Conservation (phyloP, 2,329 filamentous ascomycete species). For the Aspergillus viridinutans region DNA sequence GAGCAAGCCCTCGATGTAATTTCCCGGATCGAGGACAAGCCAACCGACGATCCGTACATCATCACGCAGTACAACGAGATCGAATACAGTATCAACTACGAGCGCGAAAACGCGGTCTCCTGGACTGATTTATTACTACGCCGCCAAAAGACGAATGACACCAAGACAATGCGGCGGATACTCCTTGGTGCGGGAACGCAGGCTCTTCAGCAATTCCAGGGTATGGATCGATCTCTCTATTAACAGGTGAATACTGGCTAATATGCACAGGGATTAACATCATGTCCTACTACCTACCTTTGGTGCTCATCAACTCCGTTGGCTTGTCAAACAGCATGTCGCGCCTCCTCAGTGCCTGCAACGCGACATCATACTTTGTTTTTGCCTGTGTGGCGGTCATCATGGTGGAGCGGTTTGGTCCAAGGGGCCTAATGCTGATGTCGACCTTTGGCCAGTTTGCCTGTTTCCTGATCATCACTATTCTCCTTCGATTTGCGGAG, state of each 20-base stretch:
- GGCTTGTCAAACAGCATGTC: slow-evolving; percentile 50
- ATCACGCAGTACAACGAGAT: slow-evolving; percentile 45
- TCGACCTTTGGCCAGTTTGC: slow-evolving; percentile 48
- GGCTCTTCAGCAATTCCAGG: slow-evolving; percentile 47
- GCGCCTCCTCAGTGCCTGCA: slow-evolving; percentile 54
- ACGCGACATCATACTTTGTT: slow-evolving; percentile 47
- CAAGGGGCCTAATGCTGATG: slow-evolving; percentile 56
- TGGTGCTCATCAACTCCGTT: slow-evolving; percentile 56
- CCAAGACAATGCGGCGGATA: slow-evolving; percentile 48
- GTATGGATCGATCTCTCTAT: too few relatives aligned
- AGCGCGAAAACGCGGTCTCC: slow-evolving; percentile 47
- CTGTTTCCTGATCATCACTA: slow-evolving; percentile 50
- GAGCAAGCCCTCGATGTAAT: slow-evolving; percentile 48
- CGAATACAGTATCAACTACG: slow-evolving; percentile 46
- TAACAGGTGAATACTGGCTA: neutral
- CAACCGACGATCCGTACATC: slow-evolving; percentile 44
- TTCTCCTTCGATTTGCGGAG: slow-evolving; percentile 43
- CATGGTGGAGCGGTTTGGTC: slow-evolving; percentile 50
- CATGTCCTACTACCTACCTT: slow-evolving; percentile 51
- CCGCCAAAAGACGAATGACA: slow-evolving; percentile 43
- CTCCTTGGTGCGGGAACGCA: slow-evolving; percentile 53
- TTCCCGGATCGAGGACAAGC: slow-evolving; percentile 45
- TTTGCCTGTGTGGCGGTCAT: slow-evolving; percentile 46
- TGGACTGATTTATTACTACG: slow-evolving; percentile 47
- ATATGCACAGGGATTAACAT: slow-evolving; percentile 28